phyloP scores from a whole-genome alignment of 2,329 filamentous ascomycete species.

The Decorospora gaudefroyi region DNA sequence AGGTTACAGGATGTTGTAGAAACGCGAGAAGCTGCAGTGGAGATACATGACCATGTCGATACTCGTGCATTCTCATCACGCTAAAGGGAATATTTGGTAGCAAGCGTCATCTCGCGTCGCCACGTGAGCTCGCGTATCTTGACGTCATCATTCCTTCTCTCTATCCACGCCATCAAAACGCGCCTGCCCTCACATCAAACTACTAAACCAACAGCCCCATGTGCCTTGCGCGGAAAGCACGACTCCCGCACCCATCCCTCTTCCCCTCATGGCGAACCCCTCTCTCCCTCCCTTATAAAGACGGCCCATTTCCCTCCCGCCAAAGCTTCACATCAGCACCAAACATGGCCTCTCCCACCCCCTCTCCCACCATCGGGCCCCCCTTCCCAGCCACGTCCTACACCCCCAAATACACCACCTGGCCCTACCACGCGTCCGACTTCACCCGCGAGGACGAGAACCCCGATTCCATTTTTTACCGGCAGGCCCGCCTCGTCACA shows the following conservation, averaged over 20 bases:
- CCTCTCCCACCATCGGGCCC: neutral
- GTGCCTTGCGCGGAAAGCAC: conserved; percentile 9
- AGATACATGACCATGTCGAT: too few relatives aligned
- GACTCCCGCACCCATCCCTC: neutral
- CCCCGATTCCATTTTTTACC: conserved; percentile 48
- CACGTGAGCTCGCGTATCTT: conserved; percentile 28
- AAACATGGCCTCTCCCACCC: conserved; percentile 10
- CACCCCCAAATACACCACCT: conserved; percentile 24
- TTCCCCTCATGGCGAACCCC: conserved; percentile 6
- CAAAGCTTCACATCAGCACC: conserved; percentile 8
- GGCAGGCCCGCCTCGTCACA: conserved; percentile 55
- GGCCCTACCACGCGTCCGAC: conserved; percentile 35
- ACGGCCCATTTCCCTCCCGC: conserved; percentile 12
- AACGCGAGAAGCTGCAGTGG: too few relatives aligned
- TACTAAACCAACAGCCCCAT: conserved; percentile 3
- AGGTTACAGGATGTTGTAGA: neutral
- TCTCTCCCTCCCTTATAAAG: conserved; percentile 12
- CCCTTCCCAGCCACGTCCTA: conserved; percentile 21
- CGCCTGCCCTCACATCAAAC: neutral
- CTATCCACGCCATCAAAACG: conserved; percentile 4
- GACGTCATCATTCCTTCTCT: conserved; percentile 18
- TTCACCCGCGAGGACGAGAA: conserved; percentile 48
- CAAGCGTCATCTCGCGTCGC: neutral
- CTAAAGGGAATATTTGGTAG: too few relatives aligned
- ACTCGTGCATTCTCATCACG: too few relatives aligned